These are phyloP conservation scores for Salvia sclarea DNA, from an alignment of 305 asterid genomes.

Conservation along the genomic window DNA sequence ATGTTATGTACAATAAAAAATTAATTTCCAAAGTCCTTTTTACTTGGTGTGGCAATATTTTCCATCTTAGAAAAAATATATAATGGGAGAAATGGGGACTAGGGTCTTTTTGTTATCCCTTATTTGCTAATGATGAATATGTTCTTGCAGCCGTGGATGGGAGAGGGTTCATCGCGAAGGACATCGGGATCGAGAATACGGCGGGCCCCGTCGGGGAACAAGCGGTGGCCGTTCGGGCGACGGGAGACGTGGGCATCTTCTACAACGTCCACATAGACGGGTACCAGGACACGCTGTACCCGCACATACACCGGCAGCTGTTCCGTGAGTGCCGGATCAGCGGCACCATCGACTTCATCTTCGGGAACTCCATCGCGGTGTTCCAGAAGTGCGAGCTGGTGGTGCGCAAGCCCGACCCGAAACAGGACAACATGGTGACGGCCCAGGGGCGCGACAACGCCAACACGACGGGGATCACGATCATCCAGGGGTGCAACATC, in stretches of 20 bases:
- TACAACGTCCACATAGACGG: constrained; percentile 49
- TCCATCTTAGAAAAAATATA: too few species aligned
- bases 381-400: constrained; percentile 46
- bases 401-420: constrained; percentile 41
- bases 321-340: constrained; percentile 53
- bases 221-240: constrained; percentile 52
- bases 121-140: too few species aligned
- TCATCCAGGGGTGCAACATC: constrained; percentile 43
- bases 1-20: too few species aligned
- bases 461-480: constrained; percentile 35
- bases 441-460: constrained; percentile 50
- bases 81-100: too few species aligned
- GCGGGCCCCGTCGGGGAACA: constrained; percentile 50
- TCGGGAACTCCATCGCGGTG: constrained; percentile 49
- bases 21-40: too few species aligned
- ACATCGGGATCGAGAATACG: constrained; percentile 47
- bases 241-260: constrained; percentile 48
- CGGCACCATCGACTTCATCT: constrained; percentile 60
- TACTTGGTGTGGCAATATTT: too few species aligned
- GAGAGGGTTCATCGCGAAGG: constrained; percentile 43
- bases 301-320: constrained; percentile 53
- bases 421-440: constrained; percentile 48
- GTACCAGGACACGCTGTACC: constrained; percentile 61
- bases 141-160: constrained; percentile 48
- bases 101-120: too few species aligned